Base-by-base conservation (phyloP, 768 basidiomycete species). In the Lactifluus piperatus region DNA sequence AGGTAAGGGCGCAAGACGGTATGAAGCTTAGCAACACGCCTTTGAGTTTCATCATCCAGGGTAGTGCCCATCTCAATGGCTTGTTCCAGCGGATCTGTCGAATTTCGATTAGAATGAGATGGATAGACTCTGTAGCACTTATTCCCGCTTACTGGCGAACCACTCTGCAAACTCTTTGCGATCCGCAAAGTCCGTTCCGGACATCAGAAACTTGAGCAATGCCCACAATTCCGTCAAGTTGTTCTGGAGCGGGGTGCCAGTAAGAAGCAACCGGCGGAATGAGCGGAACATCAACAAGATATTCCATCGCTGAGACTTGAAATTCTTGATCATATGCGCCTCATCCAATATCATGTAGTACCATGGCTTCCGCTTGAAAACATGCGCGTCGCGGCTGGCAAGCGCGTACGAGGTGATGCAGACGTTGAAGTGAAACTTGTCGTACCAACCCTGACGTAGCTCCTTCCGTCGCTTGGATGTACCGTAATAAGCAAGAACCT, bases 301-400 rank as follows among this genome's bases (percentile, higher is more conserved):
- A 66, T 91, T 91, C 93, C 94, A 97, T 37, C 94, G 81, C 69
- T 97, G 91, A 0, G 89, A 91, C 68, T 85, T 85, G 75, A 94
- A 95, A 70, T 97, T 97, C 75, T 94, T 94, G 82, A 97, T 94
- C 84, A 94, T 95, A 68, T 97, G 93, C 7, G 93, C 94, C 71
- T 97, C 93, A 69, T 97, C 93, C 5, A 97, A 82, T 55, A 97
- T 84, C 87, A 97, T 90, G 67, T 97, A 97, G 68, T 93, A 91
- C 94, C 94, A 95, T 50, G 81, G 76, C 73, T 92, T 94, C 44
- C 94, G 84, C 71, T 91, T 91, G 76, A 95, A 93, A 18, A 94
- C 87, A 66, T 90, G 84, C 53, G 90, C 85, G 69, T 97, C 93
- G 39, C 88, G 83, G 67, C 89, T 86, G n/a, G 91, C 93, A 27